Evolutionary conservation across 129 eudicot species (phyloP).

Genomic region (Glebionis coronaria): DNA sequence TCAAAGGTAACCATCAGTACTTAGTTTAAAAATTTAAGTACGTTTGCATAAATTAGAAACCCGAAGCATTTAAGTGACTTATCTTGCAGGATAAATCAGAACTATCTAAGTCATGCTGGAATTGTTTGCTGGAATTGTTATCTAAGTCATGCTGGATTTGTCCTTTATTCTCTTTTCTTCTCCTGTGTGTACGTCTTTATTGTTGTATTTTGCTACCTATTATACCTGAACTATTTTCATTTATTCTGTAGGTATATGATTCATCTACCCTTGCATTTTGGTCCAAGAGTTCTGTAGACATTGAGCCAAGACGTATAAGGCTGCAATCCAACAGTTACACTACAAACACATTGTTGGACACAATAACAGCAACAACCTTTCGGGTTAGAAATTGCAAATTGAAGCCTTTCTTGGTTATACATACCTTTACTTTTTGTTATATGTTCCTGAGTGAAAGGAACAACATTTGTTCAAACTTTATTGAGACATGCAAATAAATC

Average conservation of each 20-base stretch:
- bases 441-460: neutral
- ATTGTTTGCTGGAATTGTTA: no score
- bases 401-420: neutral
- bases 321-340: constrained; percentile 90
- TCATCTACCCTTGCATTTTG: constrained; percentile 87
- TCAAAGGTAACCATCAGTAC: no score
- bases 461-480: no score
- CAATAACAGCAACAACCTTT: constrained; percentile 81
- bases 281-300: constrained; percentile 90
- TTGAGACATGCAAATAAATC: no score
- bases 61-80: no score
- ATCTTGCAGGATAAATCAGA: no score
- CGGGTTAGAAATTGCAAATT: constrained; percentile 47
- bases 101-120: no score
- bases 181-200: neutral
- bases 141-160: no score
- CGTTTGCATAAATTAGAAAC: no score
- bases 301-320: constrained; percentile 85
- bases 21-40: no score
- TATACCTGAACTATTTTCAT: neutral
- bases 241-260: constrained; percentile 49
- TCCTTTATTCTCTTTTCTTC: no score
- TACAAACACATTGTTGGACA: constrained; percentile 81
- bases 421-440: neutral
- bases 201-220: neutral